Base-by-base conservation (phyloP, 371 early-diverging fungal genomes). In the Saksenaea vasiformis region DNA sequence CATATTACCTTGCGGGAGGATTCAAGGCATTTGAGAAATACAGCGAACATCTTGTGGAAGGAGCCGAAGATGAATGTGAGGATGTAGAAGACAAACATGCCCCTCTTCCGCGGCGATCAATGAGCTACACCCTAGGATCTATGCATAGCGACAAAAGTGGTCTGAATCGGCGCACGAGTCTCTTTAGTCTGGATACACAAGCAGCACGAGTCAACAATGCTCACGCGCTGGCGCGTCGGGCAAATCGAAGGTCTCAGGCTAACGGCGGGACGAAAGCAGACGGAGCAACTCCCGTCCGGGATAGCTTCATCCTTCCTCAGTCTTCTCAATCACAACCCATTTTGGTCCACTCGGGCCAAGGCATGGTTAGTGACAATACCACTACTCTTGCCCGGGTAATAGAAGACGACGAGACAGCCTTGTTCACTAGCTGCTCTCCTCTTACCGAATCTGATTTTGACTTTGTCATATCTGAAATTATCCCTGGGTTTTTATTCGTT, bases 401-500 rank as follows among this genome's bases (percentile, higher is more conserved):
- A 13, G 78, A 79, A 53, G 78, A 78, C 26, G 76, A 74, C 37
- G 64, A 61, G 17, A 57, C 54, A 3, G 60, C 60, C 17, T 61
- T 71, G 31, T 64, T 72, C 22, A 68, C 56, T 8, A 68, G 63
- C 26, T 64, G 67, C 9, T 72, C 78, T 10, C 83, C 73, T 3
- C 61, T 70, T 27, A 74, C 82, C 9, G 77, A 76, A 59, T 47
- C 78, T 17, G 82, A 85, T 47, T 80, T 78, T 47, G 74, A 76
- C 24, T 84, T 86, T 69, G 71, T 78, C 7, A 82, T 87, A 31
- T 86, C 86, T 3, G 85, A 85, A 34, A 82, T 87, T 54, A 75
- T 87, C 15, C 87, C 86, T 11, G 79, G 79, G 1, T 86, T 87
- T 58, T 61, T 87, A 31, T 87, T 67, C 71, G 77, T 87, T 14